phyloP scores from a whole-genome alignment of 1,284 basidiomycete species.

The Ganoderma meredithae region DNA sequence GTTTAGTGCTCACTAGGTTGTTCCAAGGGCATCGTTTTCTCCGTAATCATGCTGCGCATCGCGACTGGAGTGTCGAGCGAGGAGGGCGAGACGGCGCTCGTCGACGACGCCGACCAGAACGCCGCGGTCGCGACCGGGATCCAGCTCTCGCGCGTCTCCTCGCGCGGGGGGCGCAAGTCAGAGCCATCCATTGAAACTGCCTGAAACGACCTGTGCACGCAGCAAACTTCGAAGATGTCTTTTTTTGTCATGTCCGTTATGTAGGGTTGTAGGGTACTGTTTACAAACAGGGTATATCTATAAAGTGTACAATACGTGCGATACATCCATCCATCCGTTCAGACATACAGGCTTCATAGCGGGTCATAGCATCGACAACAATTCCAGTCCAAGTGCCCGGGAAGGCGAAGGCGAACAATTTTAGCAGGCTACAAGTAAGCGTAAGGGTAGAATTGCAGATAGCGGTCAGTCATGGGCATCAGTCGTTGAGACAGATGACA shows the following conservation, averaged over 20 bases:
- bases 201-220: background rate
- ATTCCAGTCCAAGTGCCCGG: background rate
- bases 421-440: background rate
- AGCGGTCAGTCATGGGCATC: background rate
- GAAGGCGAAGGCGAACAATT: background rate
- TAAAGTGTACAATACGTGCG: background rate
- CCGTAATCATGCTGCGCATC: slow-evolving; percentile 24
- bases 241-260: background rate
- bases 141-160: slow-evolving; percentile 21
- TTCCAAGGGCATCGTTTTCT: slow-evolving; percentile 25
- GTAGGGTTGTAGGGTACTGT: background rate
- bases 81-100: slow-evolving; percentile 23
- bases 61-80: slow-evolving; percentile 20
- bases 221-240: background rate
- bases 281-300: background rate
- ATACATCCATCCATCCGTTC: background rate
- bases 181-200: slow-evolving; percentile 1
- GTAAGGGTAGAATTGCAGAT: background rate
- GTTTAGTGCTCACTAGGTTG: background rate
- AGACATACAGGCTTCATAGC: background rate
- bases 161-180: slow-evolving; percentile 9
- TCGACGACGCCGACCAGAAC: slow-evolving; percentile 9
- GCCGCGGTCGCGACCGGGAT: slow-evolving; percentile 11
- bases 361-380: background rate
- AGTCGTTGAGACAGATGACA: background rate